These are phyloP conservation scores for Vinca minor DNA, from an alignment of 257 asterid species.

Conservation along the genomic window DNA sequence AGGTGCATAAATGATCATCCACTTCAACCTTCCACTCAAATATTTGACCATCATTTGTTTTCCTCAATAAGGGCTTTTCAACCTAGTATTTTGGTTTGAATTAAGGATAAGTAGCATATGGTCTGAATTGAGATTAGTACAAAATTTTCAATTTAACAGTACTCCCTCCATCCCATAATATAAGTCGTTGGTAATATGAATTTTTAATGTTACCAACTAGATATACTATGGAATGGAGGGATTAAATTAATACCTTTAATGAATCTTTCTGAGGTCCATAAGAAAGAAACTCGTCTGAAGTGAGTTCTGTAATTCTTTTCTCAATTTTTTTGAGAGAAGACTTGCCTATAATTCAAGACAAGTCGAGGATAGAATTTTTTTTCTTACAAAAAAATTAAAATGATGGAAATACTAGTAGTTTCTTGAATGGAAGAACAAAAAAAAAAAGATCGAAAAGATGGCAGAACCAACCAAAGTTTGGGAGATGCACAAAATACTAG, in stretches of 20 bases:
- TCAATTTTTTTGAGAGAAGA: conserved; percentile 20
- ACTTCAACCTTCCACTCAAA: conserved; percentile 55
- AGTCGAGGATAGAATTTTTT: not conserved
- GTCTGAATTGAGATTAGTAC: not conserved
- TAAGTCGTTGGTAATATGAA: too few relatives aligned
- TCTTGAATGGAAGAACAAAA: not conserved
- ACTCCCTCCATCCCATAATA: too few relatives aligned
- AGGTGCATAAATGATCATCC: conserved; percentile 67
- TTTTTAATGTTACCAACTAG: too few relatives aligned
- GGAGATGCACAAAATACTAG: not conserved
- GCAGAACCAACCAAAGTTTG: not conserved
- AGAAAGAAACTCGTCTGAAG: conserved; percentile 55
- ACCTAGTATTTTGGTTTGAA: conserved; percentile 12
- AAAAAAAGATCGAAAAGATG: not conserved
- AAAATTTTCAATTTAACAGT: too few relatives aligned
- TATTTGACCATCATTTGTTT: conserved; percentile 64
- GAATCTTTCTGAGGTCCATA: conserved; percentile 65
- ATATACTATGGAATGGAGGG: too few relatives aligned
- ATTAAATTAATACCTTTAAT: conserved; percentile 12
- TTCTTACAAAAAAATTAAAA: too few relatives aligned
- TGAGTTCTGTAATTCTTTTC: conserved; percentile 66
- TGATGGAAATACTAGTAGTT: too few relatives aligned
- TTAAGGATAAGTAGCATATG: not conserved
- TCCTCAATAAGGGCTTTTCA: conserved; percentile 59
- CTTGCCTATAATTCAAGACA: not conserved